Percentiles rank a stretch among this genome's conserved stretches.
Evolutionary conservation across 371 early-diverging fungal genomes (phyloP).

Genomic region (Mucor racemosus): DNA sequence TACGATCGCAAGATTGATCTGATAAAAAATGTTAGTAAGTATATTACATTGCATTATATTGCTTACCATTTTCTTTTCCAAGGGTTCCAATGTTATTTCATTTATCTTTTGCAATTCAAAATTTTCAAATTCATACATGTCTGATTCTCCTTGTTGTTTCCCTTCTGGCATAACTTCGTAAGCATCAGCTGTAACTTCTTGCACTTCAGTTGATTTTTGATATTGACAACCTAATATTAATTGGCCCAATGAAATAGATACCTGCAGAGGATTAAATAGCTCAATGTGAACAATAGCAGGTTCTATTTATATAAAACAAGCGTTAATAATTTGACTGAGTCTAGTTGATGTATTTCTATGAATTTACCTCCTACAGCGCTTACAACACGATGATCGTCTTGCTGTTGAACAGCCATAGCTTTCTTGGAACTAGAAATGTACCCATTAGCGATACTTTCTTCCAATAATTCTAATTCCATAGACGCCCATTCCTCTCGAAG

Average conservation of each 20-base stretch:
- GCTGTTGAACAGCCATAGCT: slow-evolving; percentile 49
- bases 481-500: slow-evolving; percentile 62
- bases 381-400: slow-evolving; percentile 57
- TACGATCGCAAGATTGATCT: slow-evolving; percentile 75
- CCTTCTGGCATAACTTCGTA: slow-evolving; percentile 37
- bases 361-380: slow-evolving; percentile 69
- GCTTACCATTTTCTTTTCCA: slow-evolving; percentile 56
- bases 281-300: slow-evolving; percentile 69
- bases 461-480: slow-evolving; percentile 68
- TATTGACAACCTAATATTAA: slow-evolving; percentile 68
- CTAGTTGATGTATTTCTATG: not conserved
- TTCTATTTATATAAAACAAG: slow-evolving; percentile 34
- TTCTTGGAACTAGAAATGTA: slow-evolving; percentile 46
- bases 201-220: slow-evolving; percentile 43
- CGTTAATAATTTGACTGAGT: slow-evolving; percentile 20
- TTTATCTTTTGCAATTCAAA: slow-evolving; percentile 60
- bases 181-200: not conserved
- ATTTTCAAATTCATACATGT: slow-evolving; percentile 43
- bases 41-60: not conserved
- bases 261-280: slow-evolving; percentile 68
- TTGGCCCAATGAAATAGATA: slow-evolving; percentile 62
- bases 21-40: not conserved
- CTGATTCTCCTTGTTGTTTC: slow-evolving; percentile 7
- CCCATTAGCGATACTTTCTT: slow-evolving; percentile 50
- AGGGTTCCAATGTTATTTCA: slow-evolving; percentile 56